A percentile compares a stretch with the other conserved stretches of the same genome.
phyloP scores from a whole-genome alignment of 371 early-diverging fungal species.

The Blakeslea trispora region DNA sequence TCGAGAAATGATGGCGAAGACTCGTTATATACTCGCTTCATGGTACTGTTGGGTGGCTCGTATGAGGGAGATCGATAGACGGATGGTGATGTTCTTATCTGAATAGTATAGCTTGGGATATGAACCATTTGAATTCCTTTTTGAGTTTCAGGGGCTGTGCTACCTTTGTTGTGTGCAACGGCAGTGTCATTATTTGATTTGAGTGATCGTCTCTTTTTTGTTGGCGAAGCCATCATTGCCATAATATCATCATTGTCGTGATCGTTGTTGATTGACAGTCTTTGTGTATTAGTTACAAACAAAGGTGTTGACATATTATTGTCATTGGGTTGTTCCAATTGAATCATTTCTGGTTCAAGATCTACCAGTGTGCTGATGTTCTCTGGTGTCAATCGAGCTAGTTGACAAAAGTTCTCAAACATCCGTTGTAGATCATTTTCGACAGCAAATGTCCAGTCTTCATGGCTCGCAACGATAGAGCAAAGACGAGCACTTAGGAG shows the following conservation, averaged over 20 bases:
- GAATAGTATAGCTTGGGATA: slow-evolving; percentile 40
- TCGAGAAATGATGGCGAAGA: neutral
- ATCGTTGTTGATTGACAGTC: slow-evolving; percentile 21
- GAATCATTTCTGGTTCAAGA: slow-evolving; percentile 25
- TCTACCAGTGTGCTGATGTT: slow-evolving; percentile 22
- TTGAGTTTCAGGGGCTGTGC: slow-evolving; percentile 19
- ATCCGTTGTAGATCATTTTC: slow-evolving; percentile 36
- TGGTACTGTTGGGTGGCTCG: slow-evolving; percentile 13
- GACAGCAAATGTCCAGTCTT: slow-evolving; percentile 38
- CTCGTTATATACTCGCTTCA: neutral
- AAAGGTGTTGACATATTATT: slow-evolving; percentile 2
- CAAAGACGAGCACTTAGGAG: slow-evolving; percentile 37
- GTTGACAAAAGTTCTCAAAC: slow-evolving; percentile 37
- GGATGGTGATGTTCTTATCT: slow-evolving; percentile 23
- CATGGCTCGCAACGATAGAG: slow-evolving; percentile 37
- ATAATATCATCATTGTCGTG: slow-evolving; percentile 6
- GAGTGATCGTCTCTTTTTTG: slow-evolving; percentile 36
- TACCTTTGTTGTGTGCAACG: slow-evolving; percentile 4
- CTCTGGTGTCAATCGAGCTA: slow-evolving; percentile 23
- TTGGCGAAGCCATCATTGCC: slow-evolving; percentile 17
- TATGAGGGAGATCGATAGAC: slow-evolving; percentile 28
- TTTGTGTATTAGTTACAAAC: slow-evolving; percentile 37
- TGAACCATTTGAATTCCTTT: slow-evolving; percentile 44
- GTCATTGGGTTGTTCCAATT: slow-evolving; percentile 8
- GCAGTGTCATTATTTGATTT: slow-evolving; percentile 10